Conservation (phyloP, 352 stramenopile species). For the Pythium graminicola region DNA sequence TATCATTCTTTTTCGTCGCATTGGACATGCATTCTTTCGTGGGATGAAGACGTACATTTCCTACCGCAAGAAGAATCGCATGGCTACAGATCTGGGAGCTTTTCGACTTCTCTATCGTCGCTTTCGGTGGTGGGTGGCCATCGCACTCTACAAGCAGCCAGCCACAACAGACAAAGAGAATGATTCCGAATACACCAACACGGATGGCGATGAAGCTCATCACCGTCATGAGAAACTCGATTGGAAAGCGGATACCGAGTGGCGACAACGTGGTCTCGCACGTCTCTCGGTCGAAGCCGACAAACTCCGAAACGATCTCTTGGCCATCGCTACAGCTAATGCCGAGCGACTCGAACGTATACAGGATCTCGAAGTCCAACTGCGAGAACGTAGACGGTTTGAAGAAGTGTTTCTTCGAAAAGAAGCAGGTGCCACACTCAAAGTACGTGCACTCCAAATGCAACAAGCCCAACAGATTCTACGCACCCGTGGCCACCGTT, state of each 20-base stretch:
- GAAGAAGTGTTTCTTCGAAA: conserved; percentile 30
- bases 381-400: conserved; percentile 18
- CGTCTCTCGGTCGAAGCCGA: conserved; percentile 16
- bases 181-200: not conserved
- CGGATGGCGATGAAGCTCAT: not conserved
- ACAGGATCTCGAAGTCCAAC: conserved; percentile 19
- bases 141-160: conserved; percentile 26
- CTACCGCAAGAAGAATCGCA: conserved; percentile 26
- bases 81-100: conserved; percentile 25
- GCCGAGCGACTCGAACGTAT: conserved; percentile 18
- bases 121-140: conserved; percentile 23
- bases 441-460: conserved; percentile 21
- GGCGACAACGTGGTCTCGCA: conserved; percentile 20
- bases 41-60: conserved; percentile 11
- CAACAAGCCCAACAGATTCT: conserved; percentile 26
- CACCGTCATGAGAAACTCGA: conserved; percentile 15
- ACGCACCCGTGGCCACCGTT: conserved; percentile 23
- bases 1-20: conserved; percentile 24
- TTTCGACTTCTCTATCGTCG: conserved; percentile 25
- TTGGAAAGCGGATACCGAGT: conserved; percentile 28
- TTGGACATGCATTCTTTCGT: conserved; percentile 18
- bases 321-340: conserved; percentile 10
- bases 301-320: conserved; percentile 12
- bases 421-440: conserved; percentile 24
- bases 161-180: conserved; percentile 1